Conservation (phyloP, 257 asterid genomes). For the Verbascum thapsus region DNA sequence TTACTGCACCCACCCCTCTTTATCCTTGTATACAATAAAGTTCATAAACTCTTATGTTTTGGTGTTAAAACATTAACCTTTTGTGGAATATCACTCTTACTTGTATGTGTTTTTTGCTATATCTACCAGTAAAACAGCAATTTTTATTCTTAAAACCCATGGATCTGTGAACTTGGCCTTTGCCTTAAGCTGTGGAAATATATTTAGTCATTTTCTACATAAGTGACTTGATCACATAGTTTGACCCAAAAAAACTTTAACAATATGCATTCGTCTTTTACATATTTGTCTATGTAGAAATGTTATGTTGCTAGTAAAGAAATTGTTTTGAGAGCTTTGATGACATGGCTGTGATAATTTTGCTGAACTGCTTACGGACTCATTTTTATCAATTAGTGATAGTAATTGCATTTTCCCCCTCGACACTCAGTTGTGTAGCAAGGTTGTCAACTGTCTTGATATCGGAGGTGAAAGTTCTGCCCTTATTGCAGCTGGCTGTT, state of each 20-base stretch:
- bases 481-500: conserved; percentile 84
- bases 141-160: too few species aligned
- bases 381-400: conserved; percentile 10
- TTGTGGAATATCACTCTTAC: too few species aligned
- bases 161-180: too few species aligned
- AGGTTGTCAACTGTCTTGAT: conserved; percentile 80
- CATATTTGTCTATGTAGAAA: background rate
- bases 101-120: too few species aligned
- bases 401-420: conserved; percentile 10
- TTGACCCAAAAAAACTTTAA: too few species aligned
- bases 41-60: too few species aligned
- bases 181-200: conserved; percentile 21
- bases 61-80: too few species aligned
- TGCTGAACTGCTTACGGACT: conserved; percentile 19
- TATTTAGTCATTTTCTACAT: conserved; percentile 18
- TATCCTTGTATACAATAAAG: too few species aligned
- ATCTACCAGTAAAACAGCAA: too few species aligned
- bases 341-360: background rate
- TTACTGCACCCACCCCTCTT: too few species aligned
- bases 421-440: conserved; percentile 61
- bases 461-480: conserved; percentile 95
- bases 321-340: background rate
- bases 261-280: too few species aligned
- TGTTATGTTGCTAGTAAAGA: background rate
- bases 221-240: too few species aligned